A percentile compares a stretch with the other conserved stretches of the same genome.
Evolutionary conservation across 805 yeast species (phyloP).

Genomic region (Wickerhamomyces hampshirensis): DNA sequence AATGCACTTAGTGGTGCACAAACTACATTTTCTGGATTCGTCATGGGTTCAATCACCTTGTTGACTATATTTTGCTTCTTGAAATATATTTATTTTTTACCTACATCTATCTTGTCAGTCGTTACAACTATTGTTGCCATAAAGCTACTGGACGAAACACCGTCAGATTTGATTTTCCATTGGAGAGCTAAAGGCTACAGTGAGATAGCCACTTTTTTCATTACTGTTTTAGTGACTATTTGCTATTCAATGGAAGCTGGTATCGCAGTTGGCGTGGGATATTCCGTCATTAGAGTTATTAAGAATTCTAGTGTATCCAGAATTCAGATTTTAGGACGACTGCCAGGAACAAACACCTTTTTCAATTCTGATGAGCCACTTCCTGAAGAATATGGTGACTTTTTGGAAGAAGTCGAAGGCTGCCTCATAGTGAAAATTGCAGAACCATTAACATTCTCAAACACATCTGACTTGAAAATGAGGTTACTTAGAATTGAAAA

Average conservation of each 20-base stretch:
- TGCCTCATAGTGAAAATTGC: conserved; percentile 77
- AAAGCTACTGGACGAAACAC: conserved; percentile 77
- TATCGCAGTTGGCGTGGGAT: conserved; percentile 78
- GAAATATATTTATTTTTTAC: conserved; percentile 64
- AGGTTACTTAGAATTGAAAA: conserved; percentile 66
- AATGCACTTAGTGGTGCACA: conserved; percentile 85
- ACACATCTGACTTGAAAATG: conserved; percentile 68
- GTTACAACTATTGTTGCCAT: conserved; percentile 77
- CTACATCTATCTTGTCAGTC: conserved; percentile 74
- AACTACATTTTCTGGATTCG: conserved; percentile 77
- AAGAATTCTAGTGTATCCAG: conserved; percentile 78
- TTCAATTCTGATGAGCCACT: conserved; percentile 66
- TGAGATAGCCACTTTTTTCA: conserved; percentile 63
- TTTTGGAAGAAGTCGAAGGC: conserved; percentile 52
- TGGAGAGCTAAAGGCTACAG: conserved; percentile 67
- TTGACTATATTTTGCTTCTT: conserved; percentile 57
- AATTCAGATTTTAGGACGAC: conserved; percentile 75
- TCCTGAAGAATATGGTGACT: conserved; percentile 24
- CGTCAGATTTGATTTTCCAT: conserved; percentile 71
- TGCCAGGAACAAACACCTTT: conserved; percentile 56
- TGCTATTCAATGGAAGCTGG: conserved; percentile 85
- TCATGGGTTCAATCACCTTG: conserved; percentile 74
- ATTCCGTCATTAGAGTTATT: conserved; percentile 74
- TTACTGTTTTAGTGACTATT: conserved; percentile 61
- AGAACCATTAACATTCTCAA: conserved; percentile 86